Evolutionary conservation across 805 yeast species (phyloP), one percentile per base, ranked within the genome.

Genomic region (Zygosaccharomyces siamensis): DNA sequence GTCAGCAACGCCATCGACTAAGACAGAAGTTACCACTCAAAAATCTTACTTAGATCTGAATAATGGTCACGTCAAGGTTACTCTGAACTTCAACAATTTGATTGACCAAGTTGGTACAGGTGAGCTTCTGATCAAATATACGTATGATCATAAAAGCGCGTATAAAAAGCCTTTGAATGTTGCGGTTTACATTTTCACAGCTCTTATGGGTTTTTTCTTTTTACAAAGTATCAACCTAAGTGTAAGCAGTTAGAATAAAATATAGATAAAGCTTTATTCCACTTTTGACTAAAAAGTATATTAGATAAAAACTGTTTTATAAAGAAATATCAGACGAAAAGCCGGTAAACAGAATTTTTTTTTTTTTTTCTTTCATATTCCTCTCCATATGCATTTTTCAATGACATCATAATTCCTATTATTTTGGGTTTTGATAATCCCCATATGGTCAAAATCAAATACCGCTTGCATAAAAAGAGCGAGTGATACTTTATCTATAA

Each of bases 401-500:
- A 64, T 54, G 8, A 55, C 46, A 38, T 64, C 69, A 45, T 53
- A 51, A 26, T 56, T 63, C 20, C 56, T 58, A 35, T 73, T 74
- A 21, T 71, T 69, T 38, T 76, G 77, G 45, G 83, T 84, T 54
- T 80, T 81, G 16, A 88, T 62, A 41, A 87, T 68, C 0, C 97
- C 97, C 47, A 86, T 68, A 53, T 77, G 69, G 49, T 80, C 78
- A 50, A 89, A 71, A 60, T 89, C 96, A 23, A 78, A 78, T 43
- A 90, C 73, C 16, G 81, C 81, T 56, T 86, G 90, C 51, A 86
- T 68, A 61, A 89, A 89, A 79, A 93, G 79, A 3, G 88, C 77
- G 55, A 85, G 70, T 0, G 81, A 69, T 41, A 83, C 57, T 51
- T 79, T 77, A 39, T 83, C 83, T 89, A 93, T 86, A 7, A 69